phyloP scores from a whole-genome alignment of 1,139 yeast genomes.

The Yamadazyma triangularis region DNA sequence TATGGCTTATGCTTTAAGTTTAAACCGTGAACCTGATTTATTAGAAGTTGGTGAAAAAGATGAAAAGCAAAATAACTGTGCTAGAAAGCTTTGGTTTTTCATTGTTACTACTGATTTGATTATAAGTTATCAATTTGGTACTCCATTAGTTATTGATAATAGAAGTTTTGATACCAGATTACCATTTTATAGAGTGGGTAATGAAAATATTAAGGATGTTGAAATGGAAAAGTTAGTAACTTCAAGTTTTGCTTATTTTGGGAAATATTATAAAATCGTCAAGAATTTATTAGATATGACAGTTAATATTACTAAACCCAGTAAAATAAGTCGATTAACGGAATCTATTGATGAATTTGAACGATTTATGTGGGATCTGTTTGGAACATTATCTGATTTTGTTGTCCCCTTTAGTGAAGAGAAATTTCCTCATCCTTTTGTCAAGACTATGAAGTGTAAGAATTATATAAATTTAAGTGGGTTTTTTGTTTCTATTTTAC shows the following conservation, averaged over 20 bases:
- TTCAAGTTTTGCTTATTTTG: constrained; percentile 20
- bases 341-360: constrained; percentile 26
- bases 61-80: constrained; percentile 25
- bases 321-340: constrained; percentile 19
- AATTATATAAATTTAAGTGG: constrained; percentile 27
- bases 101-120: constrained; percentile 18
- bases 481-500: constrained; percentile 21
- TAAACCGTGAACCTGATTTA: constrained; percentile 44
- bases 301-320: constrained; percentile 17
- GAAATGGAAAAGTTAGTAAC: constrained; percentile 22
- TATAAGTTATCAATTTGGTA: constrained; percentile 22
- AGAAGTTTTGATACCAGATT: constrained; percentile 18
- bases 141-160: constrained; percentile 16
- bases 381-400: constrained; percentile 20
- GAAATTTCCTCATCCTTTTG: constrained; percentile 21
- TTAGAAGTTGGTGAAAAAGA: constrained; percentile 17
- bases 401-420: constrained; percentile 22
- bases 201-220: constrained; percentile 25
- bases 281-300: constrained; percentile 19
- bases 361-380: constrained; percentile 15
- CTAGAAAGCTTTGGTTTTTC: constrained; percentile 36
- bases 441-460: constrained; percentile 29
- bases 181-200: constrained; percentile 15
- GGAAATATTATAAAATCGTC: constrained; percentile 18
- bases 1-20: constrained; percentile 41